phyloP scores from a whole-genome alignment of 1,139 yeast species.

The Saccharomyces hybrid region DNA sequence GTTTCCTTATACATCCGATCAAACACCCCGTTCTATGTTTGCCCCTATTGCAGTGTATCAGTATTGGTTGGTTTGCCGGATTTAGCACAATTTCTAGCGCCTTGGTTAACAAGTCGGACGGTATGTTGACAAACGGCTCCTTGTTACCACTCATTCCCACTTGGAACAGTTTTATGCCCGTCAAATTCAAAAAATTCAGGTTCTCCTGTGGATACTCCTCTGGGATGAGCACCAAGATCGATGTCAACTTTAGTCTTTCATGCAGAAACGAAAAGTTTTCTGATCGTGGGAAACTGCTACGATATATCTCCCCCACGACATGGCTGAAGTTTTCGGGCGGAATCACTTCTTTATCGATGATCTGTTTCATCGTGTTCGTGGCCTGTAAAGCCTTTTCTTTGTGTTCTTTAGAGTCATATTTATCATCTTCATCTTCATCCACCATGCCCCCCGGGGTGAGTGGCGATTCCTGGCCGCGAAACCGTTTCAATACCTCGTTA shows the following conservation, averaged over 20 bases:
- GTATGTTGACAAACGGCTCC: conserved; percentile 84
- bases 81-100: conserved; percentile 76
- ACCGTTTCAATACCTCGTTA: conserved; percentile 3
- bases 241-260: conserved; percentile 50
- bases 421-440: conserved; percentile 29
- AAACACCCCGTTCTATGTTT: conserved; percentile 95
- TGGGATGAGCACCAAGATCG: conserved; percentile 77
- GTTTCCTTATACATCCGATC: conserved; percentile 80
- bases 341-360: conserved; percentile 18
- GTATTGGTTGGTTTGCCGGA: conserved; percentile 81
- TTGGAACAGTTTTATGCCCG: conserved; percentile 67
- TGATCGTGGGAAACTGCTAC: conserved; percentile 83
- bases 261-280: conserved; percentile 68
- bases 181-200: conserved; percentile 48
- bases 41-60: conserved; percentile 92
- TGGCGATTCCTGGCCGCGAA: conserved; percentile 1
- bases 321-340: conserved; percentile 95
- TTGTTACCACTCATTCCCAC: conserved; percentile 93
- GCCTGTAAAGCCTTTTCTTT: conserved; percentile 11
- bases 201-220: conserved; percentile 86
- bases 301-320: conserved; percentile 69
- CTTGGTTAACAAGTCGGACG: conserved; percentile 66
- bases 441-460: background rate
- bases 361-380: conserved; percentile 1
- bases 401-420: conserved; percentile 24